phyloP scores from a whole-genome alignment of 1,284 basidiomycete species.

The Taiwanofungus camphoratus region DNA sequence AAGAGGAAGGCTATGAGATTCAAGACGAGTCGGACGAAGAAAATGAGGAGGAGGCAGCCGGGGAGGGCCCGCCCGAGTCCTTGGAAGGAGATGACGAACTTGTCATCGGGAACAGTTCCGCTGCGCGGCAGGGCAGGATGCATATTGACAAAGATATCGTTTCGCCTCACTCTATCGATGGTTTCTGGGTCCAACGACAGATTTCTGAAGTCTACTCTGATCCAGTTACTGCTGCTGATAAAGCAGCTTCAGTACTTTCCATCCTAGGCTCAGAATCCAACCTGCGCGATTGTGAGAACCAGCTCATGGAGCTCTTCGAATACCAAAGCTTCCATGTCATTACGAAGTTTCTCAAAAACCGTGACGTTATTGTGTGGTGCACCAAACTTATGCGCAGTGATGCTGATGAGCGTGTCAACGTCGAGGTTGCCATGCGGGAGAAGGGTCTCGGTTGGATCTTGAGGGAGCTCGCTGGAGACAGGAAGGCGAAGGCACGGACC shows the following conservation, averaged over 20 bases:
- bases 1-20: slow-evolving; percentile 81
- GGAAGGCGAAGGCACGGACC: slow-evolving; percentile 49
- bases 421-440: slow-evolving; percentile 98
- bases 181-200: slow-evolving; percentile 97
- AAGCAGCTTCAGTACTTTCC: slow-evolving; percentile 81
- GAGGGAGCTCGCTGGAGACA: slow-evolving; percentile 78
- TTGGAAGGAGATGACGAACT: slow-evolving; percentile 58
- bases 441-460: slow-evolving; percentile 96
- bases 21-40: slow-evolving; percentile 76
- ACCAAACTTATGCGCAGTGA: slow-evolving; percentile 91
- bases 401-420: slow-evolving; percentile 87
- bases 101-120: slow-evolving; percentile 63
- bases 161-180: slow-evolving; percentile 89
- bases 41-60: slow-evolving; percentile 52
- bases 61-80: slow-evolving; percentile 35
- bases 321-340: slow-evolving; percentile 92
- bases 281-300: slow-evolving; percentile 94
- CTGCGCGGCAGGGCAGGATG: slow-evolving; percentile 37
- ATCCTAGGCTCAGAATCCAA: slow-evolving; percentile 88
- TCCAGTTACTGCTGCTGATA: slow-evolving; percentile 90
- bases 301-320: slow-evolving; percentile 96
- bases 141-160: slow-evolving; percentile 76
- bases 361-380: slow-evolving; percentile 97
- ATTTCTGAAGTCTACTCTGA: slow-evolving; percentile 90
- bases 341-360: slow-evolving; percentile 89